Evolutionary conservation across 2,329 filamentous ascomycete species (phyloP), one percentile per base, ranked within the genome.

Genomic region (Penicillium brasilianum): DNA sequence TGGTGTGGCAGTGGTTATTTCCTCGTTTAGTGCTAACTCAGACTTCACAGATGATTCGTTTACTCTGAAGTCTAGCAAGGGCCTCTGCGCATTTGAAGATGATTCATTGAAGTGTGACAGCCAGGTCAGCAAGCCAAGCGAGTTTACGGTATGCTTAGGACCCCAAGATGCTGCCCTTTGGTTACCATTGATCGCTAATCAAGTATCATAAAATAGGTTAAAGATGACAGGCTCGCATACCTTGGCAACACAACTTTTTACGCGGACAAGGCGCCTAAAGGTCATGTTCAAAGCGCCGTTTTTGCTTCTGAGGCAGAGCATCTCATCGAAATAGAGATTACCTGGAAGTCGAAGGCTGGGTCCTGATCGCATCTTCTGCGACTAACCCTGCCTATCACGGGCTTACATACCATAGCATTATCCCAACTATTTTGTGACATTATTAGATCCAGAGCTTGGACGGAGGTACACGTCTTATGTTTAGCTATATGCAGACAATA

Each of bases 51-150:
- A 71, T 51, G 63, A 68, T 34, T 61, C 55, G 14, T 87, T 87
- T 76, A 87, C 84, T 0, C 74, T 89, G 13, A 80, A 76, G 51
- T 85, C 84, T 13, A 85, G 82, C 50, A 88, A 87, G 70, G 87
- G 87, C 7, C 75, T 72, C 14, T 91, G 88, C 66, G 83, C 82
- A 1, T 79, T 90, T 49, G 77, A 82, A 4, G 74, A 78, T 3
- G 82, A 81, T n/a, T 77, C 76, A 6, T 80, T 90, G 44, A 82
- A 77, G 14, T 90, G 88, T 71, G 84, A 79, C 4, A 57, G 64
- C 8, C 68, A 71, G 22, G 64, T 77, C 39, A 60, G 59, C 10
- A 63, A 54, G 6, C 70, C 76, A 6, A 69, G 64, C 16, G 60
- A 69, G 43, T 78, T 78, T 49, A 70, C 62, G n/a, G 76, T 78